Percentiles rank a stretch among this genome's conserved stretches.
Conservation (phyloP, 2,329 filamentous ascomycete genomes). For the Fusarium multiceps region DNA sequence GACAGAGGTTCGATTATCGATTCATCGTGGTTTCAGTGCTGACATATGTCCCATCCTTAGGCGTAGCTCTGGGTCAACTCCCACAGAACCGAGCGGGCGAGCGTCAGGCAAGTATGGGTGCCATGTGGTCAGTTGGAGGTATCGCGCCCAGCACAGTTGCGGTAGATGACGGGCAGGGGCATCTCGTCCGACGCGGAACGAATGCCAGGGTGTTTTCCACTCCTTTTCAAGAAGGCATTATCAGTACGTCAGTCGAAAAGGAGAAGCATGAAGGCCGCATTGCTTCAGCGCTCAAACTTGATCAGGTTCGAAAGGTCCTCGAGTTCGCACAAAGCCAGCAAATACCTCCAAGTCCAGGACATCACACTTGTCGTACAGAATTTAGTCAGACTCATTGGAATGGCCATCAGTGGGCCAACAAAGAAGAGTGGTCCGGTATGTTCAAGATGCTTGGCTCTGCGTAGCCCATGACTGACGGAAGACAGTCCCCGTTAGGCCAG, state of each 20-base stretch:
- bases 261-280: slow-evolving; percentile 79
- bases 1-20: slow-evolving; percentile 25
- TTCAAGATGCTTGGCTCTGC: background rate
- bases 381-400: slow-evolving; percentile 42
- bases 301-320: slow-evolving; percentile 75
- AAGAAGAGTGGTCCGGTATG: slow-evolving; percentile 27
- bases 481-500: slow-evolving; percentile 31
- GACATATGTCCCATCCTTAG: slow-evolving; percentile 17
- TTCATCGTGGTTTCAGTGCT: slow-evolving; percentile 1
- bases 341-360: slow-evolving; percentile 10
- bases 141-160: slow-evolving; percentile 65
- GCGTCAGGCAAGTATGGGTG: slow-evolving; percentile 71
- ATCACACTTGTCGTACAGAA: background rate
- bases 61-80: slow-evolving; percentile 44
- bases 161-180: slow-evolving; percentile 72
- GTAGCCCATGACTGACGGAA: slow-evolving; percentile 9
- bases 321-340: slow-evolving; percentile 55
- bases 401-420: slow-evolving; percentile 42
- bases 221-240: slow-evolving; percentile 57
- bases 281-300: slow-evolving; percentile 83
- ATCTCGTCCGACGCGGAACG: slow-evolving; percentile 74
- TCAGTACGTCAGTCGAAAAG: slow-evolving; percentile 67
- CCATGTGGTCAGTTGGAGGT: slow-evolving; percentile 84
- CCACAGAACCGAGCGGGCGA: slow-evolving; percentile 43
- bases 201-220: slow-evolving; percentile 74